phyloP scores from a whole-genome alignment of 2,329 filamentous ascomycete genomes.

The Aurifilum marmelostoma region DNA sequence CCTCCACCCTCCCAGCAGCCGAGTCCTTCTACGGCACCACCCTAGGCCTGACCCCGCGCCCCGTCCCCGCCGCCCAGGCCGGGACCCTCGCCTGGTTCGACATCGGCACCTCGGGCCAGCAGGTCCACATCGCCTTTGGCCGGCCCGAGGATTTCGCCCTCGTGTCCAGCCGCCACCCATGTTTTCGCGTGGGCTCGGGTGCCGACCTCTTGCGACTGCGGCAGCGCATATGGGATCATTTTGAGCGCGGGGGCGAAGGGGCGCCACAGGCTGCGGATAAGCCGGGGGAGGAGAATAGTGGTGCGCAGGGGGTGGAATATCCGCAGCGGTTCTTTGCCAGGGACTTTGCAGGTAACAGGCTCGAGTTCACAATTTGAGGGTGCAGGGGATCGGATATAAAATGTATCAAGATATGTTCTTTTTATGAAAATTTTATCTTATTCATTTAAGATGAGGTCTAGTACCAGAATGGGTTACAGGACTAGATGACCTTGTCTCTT shows the following conservation, averaged over 20 bases:
- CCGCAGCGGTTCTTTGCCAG: slow-evolving; percentile 65
- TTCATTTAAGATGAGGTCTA: not conserved
- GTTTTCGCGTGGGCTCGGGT: slow-evolving; percentile 55
- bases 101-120: slow-evolving; percentile 56
- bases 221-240: slow-evolving; percentile 55
- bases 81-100: slow-evolving; percentile 63
- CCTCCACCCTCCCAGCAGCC: slow-evolving; percentile 54
- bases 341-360: slow-evolving; percentile 57
- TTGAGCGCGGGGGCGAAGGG: slow-evolving; percentile 48
- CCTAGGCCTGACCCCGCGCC: slow-evolving; percentile 54
- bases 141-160: slow-evolving; percentile 37
- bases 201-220: slow-evolving; percentile 54
- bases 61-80: slow-evolving; percentile 57
- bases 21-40: slow-evolving; percentile 59
- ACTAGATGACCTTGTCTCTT: too few species aligned
- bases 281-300: slow-evolving; percentile 49
- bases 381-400: not conserved
- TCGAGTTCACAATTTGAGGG: slow-evolving; percentile 49
- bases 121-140: slow-evolving; percentile 59
- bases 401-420: not conserved
- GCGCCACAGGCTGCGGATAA: slow-evolving; percentile 58
- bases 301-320: slow-evolving; percentile 60
- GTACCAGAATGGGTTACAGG: not conserved
- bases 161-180: slow-evolving; percentile 57
- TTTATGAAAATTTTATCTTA: not conserved